Evolutionary conservation across 495 filamentous ascomycete species (phyloP), one percentile per base, ranked within the genome.

Genomic region (Pyrenula aspistea): DNA sequence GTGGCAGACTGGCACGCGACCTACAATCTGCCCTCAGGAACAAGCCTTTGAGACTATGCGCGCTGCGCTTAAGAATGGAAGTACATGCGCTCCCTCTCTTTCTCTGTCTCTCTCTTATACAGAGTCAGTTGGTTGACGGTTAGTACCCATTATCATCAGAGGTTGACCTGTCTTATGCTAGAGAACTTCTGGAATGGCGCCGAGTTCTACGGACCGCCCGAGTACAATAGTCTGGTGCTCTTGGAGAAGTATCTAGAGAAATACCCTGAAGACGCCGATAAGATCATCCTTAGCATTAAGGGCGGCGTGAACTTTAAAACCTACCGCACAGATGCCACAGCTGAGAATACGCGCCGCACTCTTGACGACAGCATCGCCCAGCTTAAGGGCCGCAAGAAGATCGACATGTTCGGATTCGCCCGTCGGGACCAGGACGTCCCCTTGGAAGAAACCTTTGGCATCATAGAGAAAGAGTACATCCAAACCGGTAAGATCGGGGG

Each of bases 121-220:
- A 15, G 15, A 8, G 31, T 42, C 31, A 42, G 31, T 4, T 15
- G 31, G 31, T 4, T 42, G 31, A 15, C 31, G 31, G 31, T 15
- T 42, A 4, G 31, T 15, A 42, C 31, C 15, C 8, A 8, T 21
- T 12, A 15, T 12, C 23, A 55, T 48, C 53, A 47, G 22, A 55
- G 10, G n/a, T 61, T 74, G 24, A 67, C 25, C 8, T 42, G 4
- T 42, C 8, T 42, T 19, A 1, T 12, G 22, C 69, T 68, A 54
- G 72, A 67, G 66, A 80, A 75, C 65, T 76, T 83, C 63, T 86
- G 83, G 83, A 85, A 85, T 64, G 83, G 77, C 53, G 82, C 78
- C 60, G 79, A 85, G 57, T 74, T 88, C 66, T 88, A 88, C 66
- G 85, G 84, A 31, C 67, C 78, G 1, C 75, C 77, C 3, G 74